Evolutionary conservation across 2,329 filamentous ascomycete species (phyloP), one percentile per base, ranked within the genome.

Genomic region (Fusarium sp.): DNA sequence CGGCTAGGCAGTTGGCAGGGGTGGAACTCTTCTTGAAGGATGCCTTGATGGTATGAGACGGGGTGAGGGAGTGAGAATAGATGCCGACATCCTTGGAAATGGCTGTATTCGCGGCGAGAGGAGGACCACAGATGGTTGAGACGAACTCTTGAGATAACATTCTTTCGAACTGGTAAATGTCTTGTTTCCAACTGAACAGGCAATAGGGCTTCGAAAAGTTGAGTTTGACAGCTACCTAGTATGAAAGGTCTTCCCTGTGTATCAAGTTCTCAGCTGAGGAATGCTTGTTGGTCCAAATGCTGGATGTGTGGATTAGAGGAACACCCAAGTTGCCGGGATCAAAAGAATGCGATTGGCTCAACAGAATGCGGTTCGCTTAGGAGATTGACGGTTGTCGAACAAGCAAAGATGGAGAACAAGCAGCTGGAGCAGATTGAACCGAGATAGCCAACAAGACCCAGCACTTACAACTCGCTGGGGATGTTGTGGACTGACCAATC

Each of bases 21-120:
- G 91, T 89, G 17, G 93, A 92, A 83, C 93, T 97, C 83, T 97
- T 98, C 85, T 98, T 98, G 86, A 96, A 94, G 47, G 91, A 87
- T 67, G 89, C 84, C 75, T 91, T 91, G 76, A 94, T 88, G n/a
- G 89, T 86, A 68, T 91, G 88, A 55, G 91, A 87, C 40, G 94
- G 94, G 74, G 94, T 92, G 73, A 94, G 87, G 67, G 94, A 90
- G 80, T 97, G 92, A 57, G 92, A 80, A 81, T 97, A 96, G 76
- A 98, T 94, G 73, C 93, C 94, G 50, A 94, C 91, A 81, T 98
- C 94, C 80, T 95, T 90, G 59, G 87, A 84, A 54, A 90, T 83
- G 68, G 88, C 85, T 3, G 88, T 90, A 76, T 89, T 90, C 74
- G 88, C 85, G 64, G 87, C 81, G 60, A 89, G 78, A 6, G 85